phyloP scores from a whole-genome alignment of 139 green algal species.

The Volvox reticuliferus region DNA sequence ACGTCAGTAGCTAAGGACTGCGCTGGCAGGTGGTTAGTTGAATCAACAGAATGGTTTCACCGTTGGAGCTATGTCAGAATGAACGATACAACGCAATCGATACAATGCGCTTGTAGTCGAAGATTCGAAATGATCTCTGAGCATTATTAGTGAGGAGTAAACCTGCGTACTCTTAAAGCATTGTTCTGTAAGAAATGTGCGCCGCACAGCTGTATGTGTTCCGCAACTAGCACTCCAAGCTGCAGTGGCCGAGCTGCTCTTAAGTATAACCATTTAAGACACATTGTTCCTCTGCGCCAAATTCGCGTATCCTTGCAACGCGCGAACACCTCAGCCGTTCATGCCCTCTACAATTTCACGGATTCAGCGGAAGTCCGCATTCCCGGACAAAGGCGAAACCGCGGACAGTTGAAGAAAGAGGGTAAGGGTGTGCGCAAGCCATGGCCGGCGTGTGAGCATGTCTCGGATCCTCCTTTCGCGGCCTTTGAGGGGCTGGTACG shows the following conservation, averaged over 20 bases:
- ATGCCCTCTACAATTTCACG: slow-evolving; percentile 29
- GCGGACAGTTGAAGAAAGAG: neutral
- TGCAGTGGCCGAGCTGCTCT: neutral
- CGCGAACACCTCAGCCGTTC: neutral
- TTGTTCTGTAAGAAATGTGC: neutral
- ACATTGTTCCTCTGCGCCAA: neutral
- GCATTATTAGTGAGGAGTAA: no score
- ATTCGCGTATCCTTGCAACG: neutral
- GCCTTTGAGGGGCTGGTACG: neutral
- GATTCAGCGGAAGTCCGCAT: neutral
- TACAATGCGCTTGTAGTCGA: no score
- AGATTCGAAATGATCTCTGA: no score
- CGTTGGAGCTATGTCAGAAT: no score
- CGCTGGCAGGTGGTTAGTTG: no score
- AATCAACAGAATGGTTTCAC: no score
- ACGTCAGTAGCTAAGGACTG: no score
- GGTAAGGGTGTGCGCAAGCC: neutral
- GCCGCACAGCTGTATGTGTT: neutral
- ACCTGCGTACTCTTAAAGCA: no score
- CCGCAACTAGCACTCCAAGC: neutral
- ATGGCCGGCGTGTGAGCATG: neutral
- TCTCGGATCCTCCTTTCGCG: neutral
- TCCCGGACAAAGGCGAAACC: slow-evolving; percentile 24
- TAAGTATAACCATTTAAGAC: neutral
- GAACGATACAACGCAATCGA: no score